Evolutionary conservation across 768 basidiomycete genomes (phyloP), one percentile per base, ranked within the genome.

Genomic region (Paxillus involutus): DNA sequence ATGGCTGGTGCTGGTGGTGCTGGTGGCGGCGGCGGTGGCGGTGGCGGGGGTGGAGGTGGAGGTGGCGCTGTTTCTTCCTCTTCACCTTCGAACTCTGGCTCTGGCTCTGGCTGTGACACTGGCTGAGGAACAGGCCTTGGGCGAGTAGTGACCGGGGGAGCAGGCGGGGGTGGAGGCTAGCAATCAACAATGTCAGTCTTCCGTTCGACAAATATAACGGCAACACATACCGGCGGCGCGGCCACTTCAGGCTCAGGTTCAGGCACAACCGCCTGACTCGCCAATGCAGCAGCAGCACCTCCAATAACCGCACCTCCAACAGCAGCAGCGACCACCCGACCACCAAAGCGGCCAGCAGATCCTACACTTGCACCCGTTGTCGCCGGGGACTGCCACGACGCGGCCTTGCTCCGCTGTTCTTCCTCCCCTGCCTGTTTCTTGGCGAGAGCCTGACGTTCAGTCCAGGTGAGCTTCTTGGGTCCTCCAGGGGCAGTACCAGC

Each of bases 381-480:
- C 2, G 72, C 60, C 0, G 79, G 67, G 5, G 77, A 61, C 41
- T 72, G 68, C 63, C 77, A 78, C 14, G 77, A 77, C 1, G 86
- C 84, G 42, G 76, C 73, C 42, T 76, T 83, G 62, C 89, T 91
- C 44, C 73, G 74, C 9, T 77, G 75, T 55, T 85, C 86, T 52
- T 93, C 94, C 59, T 90, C 92, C 59, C 86, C 90, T 14, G 80
- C 76, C 61, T 92, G 89, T 65, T 88, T 87, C 77, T 94, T 95
- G 1, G 93, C 88, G n/a, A 87, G 74, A 0, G 91, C 94, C 66
- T 98, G 95, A 19, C 95, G 80, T 68, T 98, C 90, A 53, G 82
- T 89, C 96, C 96, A 98, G 0, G 95, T 96, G 57, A 96, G 69
- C 69, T 93, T 95, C 75, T 91, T 91, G 1, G 75, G 53, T 0